phyloP scores from a whole-genome alignment of 192 early-diverging fungal genomes.

The Backusella morwellensis region DNA sequence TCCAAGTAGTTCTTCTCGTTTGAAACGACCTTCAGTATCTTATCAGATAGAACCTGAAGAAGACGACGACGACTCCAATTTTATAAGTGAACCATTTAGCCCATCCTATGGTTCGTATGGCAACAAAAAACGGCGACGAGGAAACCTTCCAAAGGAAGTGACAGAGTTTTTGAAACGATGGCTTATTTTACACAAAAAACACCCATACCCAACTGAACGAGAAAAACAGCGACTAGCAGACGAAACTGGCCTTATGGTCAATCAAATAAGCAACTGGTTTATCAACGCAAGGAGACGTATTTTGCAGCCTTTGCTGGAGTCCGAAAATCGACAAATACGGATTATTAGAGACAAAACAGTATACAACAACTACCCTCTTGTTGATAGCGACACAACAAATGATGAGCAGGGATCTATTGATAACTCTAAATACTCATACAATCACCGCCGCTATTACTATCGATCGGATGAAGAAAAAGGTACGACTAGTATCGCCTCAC shows the following conservation, averaged over 20 bases:
- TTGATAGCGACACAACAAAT: not conserved
- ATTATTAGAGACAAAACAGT: not conserved
- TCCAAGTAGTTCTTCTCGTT: not conserved
- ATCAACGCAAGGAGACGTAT: slow-evolving; percentile 18
- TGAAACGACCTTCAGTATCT: not conserved
- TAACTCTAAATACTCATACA: not conserved
- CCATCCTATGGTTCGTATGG: not conserved
- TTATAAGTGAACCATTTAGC: slow-evolving; percentile 7
- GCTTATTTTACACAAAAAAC: slow-evolving; percentile 20
- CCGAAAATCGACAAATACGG: not conserved
- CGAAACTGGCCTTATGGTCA: slow-evolving; percentile 14
- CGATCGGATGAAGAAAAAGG: slow-evolving; percentile 1
- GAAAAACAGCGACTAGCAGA: slow-evolving; percentile 12
- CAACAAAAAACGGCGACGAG: slow-evolving; percentile 3
- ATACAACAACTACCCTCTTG: not conserved
- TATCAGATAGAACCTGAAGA: not conserved
- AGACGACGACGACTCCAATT: slow-evolving; percentile 2
- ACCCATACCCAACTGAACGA: slow-evolving; percentile 15
- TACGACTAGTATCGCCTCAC: not conserved
- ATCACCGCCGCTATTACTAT: not conserved
- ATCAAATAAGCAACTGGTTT: slow-evolving; percentile 20
- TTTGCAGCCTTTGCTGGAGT: slow-evolving; percentile 10
- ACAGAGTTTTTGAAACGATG: slow-evolving; percentile 13
- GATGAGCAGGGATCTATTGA: not conserved
- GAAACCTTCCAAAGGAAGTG: slow-evolving; percentile 18